Evolutionary conservation across 495 filamentous ascomycete species (phyloP).

Genomic region (Articulospora tetracladia): DNA sequence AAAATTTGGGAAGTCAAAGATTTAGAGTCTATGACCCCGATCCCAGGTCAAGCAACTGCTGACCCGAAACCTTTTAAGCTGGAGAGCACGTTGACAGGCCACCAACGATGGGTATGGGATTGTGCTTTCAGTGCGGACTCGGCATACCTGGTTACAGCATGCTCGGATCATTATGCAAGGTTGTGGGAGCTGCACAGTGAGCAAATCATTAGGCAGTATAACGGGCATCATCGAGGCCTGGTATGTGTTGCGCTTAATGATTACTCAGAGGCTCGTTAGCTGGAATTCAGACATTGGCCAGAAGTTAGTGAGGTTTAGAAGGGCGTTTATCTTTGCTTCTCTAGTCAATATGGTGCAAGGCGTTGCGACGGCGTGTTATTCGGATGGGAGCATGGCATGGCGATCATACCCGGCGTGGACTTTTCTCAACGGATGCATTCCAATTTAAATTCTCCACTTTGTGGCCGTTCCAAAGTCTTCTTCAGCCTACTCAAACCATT

Average conservation of each 20-base stretch:
- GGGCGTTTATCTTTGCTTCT: not conserved
- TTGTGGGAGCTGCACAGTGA: conserved; percentile 87
- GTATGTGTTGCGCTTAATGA: conserved; percentile 98
- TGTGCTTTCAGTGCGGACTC: conserved; percentile 97
- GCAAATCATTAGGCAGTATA: conserved; percentile 93
- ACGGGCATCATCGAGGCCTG: conserved; percentile 91
- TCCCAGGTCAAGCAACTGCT: conserved; percentile 9
- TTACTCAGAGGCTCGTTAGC: conserved; percentile 72
- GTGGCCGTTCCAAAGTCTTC: not conserved
- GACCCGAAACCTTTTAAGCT: conserved; percentile 57
- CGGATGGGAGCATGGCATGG: not conserved
- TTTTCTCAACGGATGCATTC: not conserved
- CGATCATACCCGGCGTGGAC: not conserved
- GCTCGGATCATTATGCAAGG: conserved; percentile 94
- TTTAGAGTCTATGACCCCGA: conserved; percentile 29
- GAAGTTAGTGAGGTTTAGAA: too few species aligned
- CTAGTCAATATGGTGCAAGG: not conserved
- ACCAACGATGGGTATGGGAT: conserved; percentile 99
- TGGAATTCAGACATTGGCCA: too few species aligned
- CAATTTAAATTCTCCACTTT: not conserved
- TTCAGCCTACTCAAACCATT: not conserved
- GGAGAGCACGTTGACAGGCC: conserved; percentile 85
- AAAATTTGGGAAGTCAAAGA: conserved; percentile 92
- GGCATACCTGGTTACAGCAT: conserved; percentile 96
- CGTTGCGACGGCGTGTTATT: not conserved